These are phyloP conservation scores for Imleria badia DNA, from an alignment of 768 basidiomycete genomes.

Conservation along the genomic window DNA sequence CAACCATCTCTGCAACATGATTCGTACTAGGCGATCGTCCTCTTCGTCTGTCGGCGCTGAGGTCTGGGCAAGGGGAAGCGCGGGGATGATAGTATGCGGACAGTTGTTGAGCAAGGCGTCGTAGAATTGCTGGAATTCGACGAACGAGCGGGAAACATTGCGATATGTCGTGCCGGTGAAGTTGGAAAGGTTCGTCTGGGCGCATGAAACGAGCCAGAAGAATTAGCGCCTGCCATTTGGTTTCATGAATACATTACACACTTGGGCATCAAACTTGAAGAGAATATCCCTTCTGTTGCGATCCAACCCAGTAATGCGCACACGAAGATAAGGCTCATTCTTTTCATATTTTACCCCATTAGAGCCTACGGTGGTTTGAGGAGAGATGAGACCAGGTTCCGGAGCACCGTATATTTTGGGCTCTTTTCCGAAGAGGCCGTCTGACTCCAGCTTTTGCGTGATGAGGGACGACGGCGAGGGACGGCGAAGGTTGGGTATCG, in stretches of 20 bases:
- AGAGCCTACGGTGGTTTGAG: constrained; percentile 57
- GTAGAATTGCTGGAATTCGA: constrained; percentile 93
- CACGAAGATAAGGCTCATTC: constrained; percentile 80
- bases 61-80: constrained; percentile 93
- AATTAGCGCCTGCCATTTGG: background rate
- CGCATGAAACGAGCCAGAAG: background rate
- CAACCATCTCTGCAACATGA: constrained; percentile 95
- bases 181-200: constrained; percentile 89
- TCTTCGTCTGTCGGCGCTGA: constrained; percentile 98
- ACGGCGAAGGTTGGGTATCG: constrained; percentile 69
- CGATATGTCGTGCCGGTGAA: constrained; percentile 88
- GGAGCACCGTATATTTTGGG: constrained; percentile 88
- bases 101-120: constrained; percentile 86
- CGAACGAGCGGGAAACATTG: constrained; percentile 92
- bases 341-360: constrained; percentile 76
- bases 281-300: constrained; percentile 94
- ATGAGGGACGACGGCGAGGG: constrained; percentile 52
- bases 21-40: constrained; percentile 92
- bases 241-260: constrained; percentile 31
- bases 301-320: constrained; percentile 88
- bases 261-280: constrained; percentile 94
- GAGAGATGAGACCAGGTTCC: constrained; percentile 79
- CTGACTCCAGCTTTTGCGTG: constrained; percentile 49
- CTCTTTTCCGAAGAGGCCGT: constrained; percentile 71
- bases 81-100: constrained; percentile 95